Base-by-base conservation (phyloP, 2,329 filamentous ascomycete species). In the Claviceps digitariae region DNA sequence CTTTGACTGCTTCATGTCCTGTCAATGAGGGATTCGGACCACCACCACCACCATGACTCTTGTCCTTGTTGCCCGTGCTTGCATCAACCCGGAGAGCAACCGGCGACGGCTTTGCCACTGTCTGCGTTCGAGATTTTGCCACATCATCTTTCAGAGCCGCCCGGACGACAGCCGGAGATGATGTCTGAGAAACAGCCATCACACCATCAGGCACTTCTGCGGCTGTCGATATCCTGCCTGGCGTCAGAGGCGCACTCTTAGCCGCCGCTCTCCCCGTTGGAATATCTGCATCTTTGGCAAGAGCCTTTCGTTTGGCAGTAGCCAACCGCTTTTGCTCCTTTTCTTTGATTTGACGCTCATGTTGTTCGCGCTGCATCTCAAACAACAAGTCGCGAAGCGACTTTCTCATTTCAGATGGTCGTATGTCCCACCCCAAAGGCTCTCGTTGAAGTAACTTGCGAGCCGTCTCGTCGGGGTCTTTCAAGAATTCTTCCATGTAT, bases 401-500 rank as follows among this genome's bases (percentile, higher is more conserved):
- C 36, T 68, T 67, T 23, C 90, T 82, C 61, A 91, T 78, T 9
- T 74, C 64, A 1, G 77, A 74, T 3, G 76, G 71, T 34, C 81
- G 70, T 63, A 90, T 79, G 10, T 70, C 56, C 74, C 77, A 80
- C 0, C 65, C 60, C 2, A 71, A 65, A 4, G 62, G 50, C 58
- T 86, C 76, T 43, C 76, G 79, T 27, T 74, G 76, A 5, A 95
- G 71, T 20, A 95, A 70, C 56, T 79, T 83, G 21, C 70, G 70
- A 17, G 87, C 74, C 58, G 94, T 93, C 0, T 64, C 66, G 57
- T 87, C 81, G 0, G 91, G 91, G 55, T 88, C 71, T 51, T 81
- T 75, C 17, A 94, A 76, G 57, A 98, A 95, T 57, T 86, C 82
- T 58, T 89, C 79, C 52, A 95, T 75, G 62, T 97, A 98, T 2